Percentiles rank a stretch among this genome's conserved stretches.
Conservation (phyloP, 148 eudicot genomes). For the Chenopodium berlandieri region DNA sequence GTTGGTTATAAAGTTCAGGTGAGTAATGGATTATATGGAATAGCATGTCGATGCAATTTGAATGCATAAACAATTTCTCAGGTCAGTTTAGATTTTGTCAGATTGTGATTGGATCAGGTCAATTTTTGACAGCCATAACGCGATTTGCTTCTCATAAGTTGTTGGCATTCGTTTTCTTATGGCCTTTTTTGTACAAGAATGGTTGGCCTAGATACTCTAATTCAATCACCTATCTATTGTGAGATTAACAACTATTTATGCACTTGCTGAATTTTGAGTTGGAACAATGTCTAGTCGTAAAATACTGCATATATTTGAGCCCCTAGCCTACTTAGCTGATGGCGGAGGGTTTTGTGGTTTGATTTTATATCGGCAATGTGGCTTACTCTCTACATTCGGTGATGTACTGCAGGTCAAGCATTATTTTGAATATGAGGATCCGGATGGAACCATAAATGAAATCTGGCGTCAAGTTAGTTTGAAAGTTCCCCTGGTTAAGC, state of each 20-base stretch:
- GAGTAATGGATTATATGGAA: no score
- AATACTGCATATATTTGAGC: no score
- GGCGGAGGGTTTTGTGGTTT: no score
- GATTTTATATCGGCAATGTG: not conserved
- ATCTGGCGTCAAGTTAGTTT: slow-evolving; percentile 88
- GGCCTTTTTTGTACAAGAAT: not conserved
- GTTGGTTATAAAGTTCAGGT: no score
- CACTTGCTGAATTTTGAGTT: not conserved
- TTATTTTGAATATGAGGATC: slow-evolving; percentile 84
- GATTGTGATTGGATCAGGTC: no score
- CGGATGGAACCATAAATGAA: slow-evolving; percentile 80
- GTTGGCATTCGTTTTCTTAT: not conserved
- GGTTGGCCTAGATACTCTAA: not conserved
- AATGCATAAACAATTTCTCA: no score
- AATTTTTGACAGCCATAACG: no score
- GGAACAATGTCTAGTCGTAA: not conserved
- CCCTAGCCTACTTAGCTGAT: no score
- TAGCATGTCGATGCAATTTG: no score
- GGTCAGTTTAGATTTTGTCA: no score
- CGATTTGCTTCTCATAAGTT: no score
- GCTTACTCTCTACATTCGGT: not conserved
- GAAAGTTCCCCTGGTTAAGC: slow-evolving; percentile 71
- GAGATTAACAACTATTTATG: not conserved
- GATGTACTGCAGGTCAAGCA: slow-evolving; percentile 54
- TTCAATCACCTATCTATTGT: not conserved